phyloP scores from a whole-genome alignment of 2,329 filamentous ascomycete genomes.

The Microascus cirrosus region DNA sequence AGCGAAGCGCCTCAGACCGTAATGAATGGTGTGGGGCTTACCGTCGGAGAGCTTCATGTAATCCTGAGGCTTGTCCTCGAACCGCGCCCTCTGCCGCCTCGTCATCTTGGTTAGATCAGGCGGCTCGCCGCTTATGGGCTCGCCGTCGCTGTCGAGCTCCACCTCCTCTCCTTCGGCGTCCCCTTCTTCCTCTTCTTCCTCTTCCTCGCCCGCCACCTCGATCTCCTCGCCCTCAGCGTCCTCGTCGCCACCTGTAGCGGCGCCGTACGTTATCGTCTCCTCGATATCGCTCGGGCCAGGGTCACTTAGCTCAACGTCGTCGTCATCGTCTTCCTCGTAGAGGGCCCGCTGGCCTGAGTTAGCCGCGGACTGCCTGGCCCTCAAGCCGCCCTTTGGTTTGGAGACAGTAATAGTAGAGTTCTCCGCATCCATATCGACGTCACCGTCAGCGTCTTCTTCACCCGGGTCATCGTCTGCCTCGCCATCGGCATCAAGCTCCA shows the following conservation, averaged over 20 bases:
- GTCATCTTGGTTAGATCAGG: constrained; percentile 45
- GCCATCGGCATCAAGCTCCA: constrained; percentile 21
- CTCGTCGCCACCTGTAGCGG: constrained; percentile 31
- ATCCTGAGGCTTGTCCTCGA: constrained; percentile 42
- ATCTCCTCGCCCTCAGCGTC: constrained; percentile 36
- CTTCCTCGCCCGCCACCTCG: constrained; percentile 27
- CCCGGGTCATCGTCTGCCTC: constrained; percentile 28
- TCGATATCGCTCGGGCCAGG: constrained; percentile 34
- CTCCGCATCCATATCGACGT: constrained; percentile 34
- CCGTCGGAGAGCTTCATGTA: constrained; percentile 52
- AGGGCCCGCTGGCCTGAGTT: constrained; percentile 15
- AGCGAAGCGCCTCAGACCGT: constrained; percentile 4
- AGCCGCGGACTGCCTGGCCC: constrained; percentile 13
- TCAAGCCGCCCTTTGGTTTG: constrained; percentile 12
- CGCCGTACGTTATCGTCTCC: constrained; percentile 25
- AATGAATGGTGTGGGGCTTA: constrained; percentile 18
- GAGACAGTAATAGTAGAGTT: constrained; percentile 36
- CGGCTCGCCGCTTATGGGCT: constrained; percentile 34
- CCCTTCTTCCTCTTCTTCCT: constrained; percentile 26
- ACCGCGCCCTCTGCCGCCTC: constrained; percentile 46
- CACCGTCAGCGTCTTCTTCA: constrained; percentile 37
- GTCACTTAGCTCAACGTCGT: constrained; percentile 46
- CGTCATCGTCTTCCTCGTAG: constrained; percentile 37
- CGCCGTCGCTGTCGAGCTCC: constrained; percentile 29
- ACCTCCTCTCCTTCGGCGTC: constrained; percentile 25